A percentile compares a stretch with the other conserved stretches of the same genome.
Evolutionary conservation across 805 yeast species (phyloP).

Genomic region (Candida pini): DNA sequence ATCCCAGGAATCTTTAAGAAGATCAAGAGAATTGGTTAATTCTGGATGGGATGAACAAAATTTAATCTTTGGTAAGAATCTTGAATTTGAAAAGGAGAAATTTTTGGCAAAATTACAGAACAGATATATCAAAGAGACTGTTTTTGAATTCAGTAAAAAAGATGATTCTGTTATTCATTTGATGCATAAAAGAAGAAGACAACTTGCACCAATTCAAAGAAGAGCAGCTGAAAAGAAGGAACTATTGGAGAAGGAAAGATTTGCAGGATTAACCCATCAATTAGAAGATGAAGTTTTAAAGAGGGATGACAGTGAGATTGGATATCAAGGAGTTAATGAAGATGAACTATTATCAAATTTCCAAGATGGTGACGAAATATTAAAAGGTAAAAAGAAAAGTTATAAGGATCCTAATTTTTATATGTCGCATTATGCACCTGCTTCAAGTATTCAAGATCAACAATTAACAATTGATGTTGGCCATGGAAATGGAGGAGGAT

Average conservation of each 20-base stretch:
- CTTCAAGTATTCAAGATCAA: slow-evolving; percentile 72
- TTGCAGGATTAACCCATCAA: slow-evolving; percentile 67
- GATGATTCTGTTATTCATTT: slow-evolving; percentile 70
- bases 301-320: slow-evolving; percentile 34
- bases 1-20: slow-evolving; percentile 75
- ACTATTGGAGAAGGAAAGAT: slow-evolving; percentile 63
- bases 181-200: slow-evolving; percentile 82
- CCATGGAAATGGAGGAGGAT: too few species aligned
- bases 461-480: slow-evolving; percentile 49
- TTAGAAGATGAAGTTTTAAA: slow-evolving; percentile 69
- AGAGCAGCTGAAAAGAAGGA: slow-evolving; percentile 67
- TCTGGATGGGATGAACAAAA: slow-evolving; percentile 90
- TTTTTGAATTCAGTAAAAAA: slow-evolving; percentile 77
- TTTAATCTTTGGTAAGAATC: slow-evolving; percentile 68
- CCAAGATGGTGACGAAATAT: slow-evolving; percentile 45
- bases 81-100: slow-evolving; percentile 64
- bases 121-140: slow-evolving; percentile 78
- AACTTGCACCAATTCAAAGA: slow-evolving; percentile 72
- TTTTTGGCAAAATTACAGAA: slow-evolving; percentile 69
- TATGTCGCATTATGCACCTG: slow-evolving; percentile 86
- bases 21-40: slow-evolving; percentile 71
- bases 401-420: slow-evolving; percentile 76
- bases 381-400: slow-evolving; percentile 33
- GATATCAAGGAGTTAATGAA: slow-evolving; percentile 37
- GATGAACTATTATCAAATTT: slow-evolving; percentile 43